phyloP scores from a whole-genome alignment of 768 basidiomycete species.

The Kwoniella sp. region DNA sequence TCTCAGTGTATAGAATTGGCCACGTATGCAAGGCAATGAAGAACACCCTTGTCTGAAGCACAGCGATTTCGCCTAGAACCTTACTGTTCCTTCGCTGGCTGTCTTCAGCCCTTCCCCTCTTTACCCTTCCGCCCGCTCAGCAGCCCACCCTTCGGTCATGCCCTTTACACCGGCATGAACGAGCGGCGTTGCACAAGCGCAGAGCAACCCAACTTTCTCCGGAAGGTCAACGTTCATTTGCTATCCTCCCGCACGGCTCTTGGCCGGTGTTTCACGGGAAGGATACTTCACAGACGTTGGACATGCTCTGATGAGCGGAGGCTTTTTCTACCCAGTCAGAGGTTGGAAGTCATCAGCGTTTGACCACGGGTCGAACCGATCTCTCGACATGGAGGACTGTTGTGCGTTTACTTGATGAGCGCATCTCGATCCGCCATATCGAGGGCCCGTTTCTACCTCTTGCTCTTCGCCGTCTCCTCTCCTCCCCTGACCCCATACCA shows the following conservation, averaged over 20 bases:
- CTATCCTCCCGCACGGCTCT: conserved; percentile 31
- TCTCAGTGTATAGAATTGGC: conserved; percentile 2
- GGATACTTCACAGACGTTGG: conserved; percentile 50
- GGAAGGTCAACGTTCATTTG: conserved; percentile 44
- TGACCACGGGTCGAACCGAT: too few species aligned
- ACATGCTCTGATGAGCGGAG: conserved; percentile 24
- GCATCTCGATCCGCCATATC: conserved; percentile 3
- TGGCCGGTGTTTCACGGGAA: conserved; percentile 15
- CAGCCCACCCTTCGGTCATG: conserved; percentile 21
- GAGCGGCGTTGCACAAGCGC: conserved; percentile 19
- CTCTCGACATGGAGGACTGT: conserved; percentile 5
- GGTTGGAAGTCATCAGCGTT: neutral
- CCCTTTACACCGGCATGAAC: conserved; percentile 30
- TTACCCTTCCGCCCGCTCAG: conserved; percentile 17
- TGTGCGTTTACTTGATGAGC: neutral
- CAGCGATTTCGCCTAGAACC: neutral
- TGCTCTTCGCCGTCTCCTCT: conserved; percentile 11
- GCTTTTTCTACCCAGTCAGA: neutral
- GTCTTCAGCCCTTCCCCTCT: neutral
- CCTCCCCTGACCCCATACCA: neutral
- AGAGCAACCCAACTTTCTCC: conserved; percentile 11
- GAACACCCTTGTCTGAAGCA: neutral
- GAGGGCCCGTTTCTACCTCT: conserved; percentile 4
- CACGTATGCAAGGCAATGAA: conserved; percentile 9
- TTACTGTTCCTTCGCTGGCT: neutral